These are phyloP conservation scores for Ustilago crameri DNA, from an alignment of 1,284 basidiomycete genomes.

Conservation along the genomic window DNA sequence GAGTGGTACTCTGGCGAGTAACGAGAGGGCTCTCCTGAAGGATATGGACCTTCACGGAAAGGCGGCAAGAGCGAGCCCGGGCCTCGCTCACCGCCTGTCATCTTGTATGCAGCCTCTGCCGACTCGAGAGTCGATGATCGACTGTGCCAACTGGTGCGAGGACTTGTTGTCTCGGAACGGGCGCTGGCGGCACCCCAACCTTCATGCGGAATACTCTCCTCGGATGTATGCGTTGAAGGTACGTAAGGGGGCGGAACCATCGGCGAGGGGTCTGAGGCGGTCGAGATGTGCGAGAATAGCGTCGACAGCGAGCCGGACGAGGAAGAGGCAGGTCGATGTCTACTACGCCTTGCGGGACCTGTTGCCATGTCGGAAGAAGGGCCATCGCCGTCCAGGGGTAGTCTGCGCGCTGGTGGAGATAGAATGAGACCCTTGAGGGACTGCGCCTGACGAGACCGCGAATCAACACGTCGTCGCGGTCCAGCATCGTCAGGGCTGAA, in stretches of 20 bases:
- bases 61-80: slow-evolving; percentile 32
- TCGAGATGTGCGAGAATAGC: slow-evolving; percentile 48
- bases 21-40: slow-evolving; percentile 22
- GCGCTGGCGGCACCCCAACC: slow-evolving; percentile 42
- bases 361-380: slow-evolving; percentile 25
- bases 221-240: slow-evolving; percentile 34
- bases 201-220: slow-evolving; percentile 33
- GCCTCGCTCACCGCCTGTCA: slow-evolving; percentile 23
- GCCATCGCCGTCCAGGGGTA: slow-evolving; percentile 40
- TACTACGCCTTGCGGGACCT: slow-evolving; percentile 22
- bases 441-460: slow-evolving; percentile 48
- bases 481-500: slow-evolving; percentile 41
- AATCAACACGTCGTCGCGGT: slow-evolving; percentile 35
- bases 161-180: slow-evolving; percentile 39
- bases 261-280: slow-evolving; percentile 43
- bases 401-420: slow-evolving; percentile 40
- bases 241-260: slow-evolving; percentile 39
- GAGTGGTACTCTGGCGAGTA: slow-evolving; percentile 29
- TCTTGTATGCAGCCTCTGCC: slow-evolving; percentile 47
- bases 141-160: slow-evolving; percentile 56
- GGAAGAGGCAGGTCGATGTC: slow-evolving; percentile 45
- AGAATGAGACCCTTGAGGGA: slow-evolving; percentile 45
- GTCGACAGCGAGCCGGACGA: slow-evolving; percentile 45
- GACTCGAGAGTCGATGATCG: slow-evolving; percentile 55
- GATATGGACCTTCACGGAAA: slow-evolving; percentile 25